Evolutionary conservation across 2,329 filamentous ascomycete species (phyloP).

Genomic region (Cadophora malorum): DNA sequence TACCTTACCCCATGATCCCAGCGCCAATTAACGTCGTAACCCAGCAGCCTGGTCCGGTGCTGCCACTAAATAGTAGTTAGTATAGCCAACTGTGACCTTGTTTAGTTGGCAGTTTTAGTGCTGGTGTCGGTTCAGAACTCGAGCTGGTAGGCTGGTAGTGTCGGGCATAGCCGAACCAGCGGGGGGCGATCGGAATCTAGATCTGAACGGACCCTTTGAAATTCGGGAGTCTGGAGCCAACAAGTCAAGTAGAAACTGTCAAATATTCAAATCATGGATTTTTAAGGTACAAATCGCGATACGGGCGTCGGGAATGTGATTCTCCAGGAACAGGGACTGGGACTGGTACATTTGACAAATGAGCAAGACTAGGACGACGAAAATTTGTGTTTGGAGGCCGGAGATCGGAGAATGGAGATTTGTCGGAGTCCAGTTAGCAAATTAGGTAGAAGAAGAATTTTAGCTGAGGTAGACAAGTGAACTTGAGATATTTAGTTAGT

Average conservation of each 20-base stretch:
- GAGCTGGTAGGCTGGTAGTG: neutral
- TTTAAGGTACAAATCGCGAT: no score
- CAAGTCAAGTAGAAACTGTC: neutral
- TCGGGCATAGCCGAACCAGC: slow-evolving; percentile 12
- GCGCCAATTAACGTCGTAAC: neutral
- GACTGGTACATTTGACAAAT: no score
- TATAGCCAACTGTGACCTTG: neutral
- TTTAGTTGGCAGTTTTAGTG: neutral
- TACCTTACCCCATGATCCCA: neutral
- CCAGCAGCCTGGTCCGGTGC: slow-evolving; percentile 1
- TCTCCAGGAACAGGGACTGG: neutral
- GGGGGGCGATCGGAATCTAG: neutral
- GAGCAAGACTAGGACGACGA: neutral
- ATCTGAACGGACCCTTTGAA: neutral
- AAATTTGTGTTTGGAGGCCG: neutral
- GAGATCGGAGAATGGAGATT: neutral
- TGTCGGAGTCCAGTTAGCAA: neutral
- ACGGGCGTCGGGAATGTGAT: neutral
- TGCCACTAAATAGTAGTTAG: no score
- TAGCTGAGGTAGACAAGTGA: neutral
- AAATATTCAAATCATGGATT: no score
- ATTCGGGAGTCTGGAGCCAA: neutral
- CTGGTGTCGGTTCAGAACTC: neutral
- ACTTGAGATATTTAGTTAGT: neutral
- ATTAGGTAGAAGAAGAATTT: no score